Percentiles rank a stretch among this genome's conserved stretches.
These are phyloP conservation scores for Wakefieldia striispora DNA, from an alignment of 768 basidiomycete species.

Conservation along the genomic window DNA sequence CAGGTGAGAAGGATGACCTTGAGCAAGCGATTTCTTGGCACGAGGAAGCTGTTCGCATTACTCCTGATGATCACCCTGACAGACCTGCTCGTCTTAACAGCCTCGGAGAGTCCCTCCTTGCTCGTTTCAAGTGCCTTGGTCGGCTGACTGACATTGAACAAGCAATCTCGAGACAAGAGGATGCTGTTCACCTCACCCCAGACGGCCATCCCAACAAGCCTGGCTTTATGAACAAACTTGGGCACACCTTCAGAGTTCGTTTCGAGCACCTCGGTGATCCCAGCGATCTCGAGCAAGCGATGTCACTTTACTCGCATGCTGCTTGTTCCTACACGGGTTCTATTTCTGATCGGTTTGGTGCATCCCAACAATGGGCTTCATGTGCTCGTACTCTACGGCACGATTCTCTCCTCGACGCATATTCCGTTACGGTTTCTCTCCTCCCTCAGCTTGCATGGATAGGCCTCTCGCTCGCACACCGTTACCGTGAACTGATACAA, in stretches of 20 bases:
- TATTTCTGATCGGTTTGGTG: not conserved
- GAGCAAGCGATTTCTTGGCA: not conserved
- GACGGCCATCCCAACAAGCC: not conserved
- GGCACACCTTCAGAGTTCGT: not conserved
- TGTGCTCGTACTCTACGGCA: not conserved
- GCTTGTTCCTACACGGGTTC: conserved; percentile 1
- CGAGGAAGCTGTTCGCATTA: not conserved
- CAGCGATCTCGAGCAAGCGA: conserved; percentile 3
- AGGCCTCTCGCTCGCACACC: conserved; percentile 15
- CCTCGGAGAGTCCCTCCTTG: not conserved
- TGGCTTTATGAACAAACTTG: not conserved
- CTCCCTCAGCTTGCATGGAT: conserved; percentile 19
- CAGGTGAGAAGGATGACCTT: not conserved
- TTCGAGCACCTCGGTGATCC: not conserved
- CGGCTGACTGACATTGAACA: not conserved
- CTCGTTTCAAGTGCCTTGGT: not conserved
- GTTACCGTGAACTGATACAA: conserved; percentile 11
- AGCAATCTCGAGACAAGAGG: not conserved
- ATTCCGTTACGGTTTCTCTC: conserved; percentile 18
- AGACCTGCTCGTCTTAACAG: not conserved
- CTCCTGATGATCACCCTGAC: not conserved
- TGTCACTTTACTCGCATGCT: conserved; percentile 3
- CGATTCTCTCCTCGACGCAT: conserved; percentile 18
- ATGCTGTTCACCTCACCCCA: conserved; percentile 1
- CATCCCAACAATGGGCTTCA: conserved; percentile 7